Conservation (phyloP, 2,329 filamentous ascomycete species). For the Tolypocladium tundrense region DNA sequence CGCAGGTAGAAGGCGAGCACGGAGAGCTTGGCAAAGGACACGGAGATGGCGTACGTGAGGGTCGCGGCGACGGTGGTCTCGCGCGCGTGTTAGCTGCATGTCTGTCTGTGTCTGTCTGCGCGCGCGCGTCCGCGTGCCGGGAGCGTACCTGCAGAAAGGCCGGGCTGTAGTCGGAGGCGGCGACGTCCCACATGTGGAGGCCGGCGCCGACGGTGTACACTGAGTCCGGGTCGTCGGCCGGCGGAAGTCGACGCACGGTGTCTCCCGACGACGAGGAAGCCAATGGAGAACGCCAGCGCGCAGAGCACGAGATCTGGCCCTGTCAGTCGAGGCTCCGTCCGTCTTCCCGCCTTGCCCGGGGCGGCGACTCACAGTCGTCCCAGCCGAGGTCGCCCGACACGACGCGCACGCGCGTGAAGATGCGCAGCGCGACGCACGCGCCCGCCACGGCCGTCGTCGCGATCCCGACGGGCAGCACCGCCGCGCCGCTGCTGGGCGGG, state of each 20-base stretch:
- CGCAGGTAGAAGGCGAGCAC: slow-evolving; percentile 29
- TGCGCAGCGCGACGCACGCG: slow-evolving; percentile 11
- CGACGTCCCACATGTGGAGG: slow-evolving; percentile 18
- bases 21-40: slow-evolving; percentile 3
- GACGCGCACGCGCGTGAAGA: slow-evolving; percentile 17
- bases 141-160: slow-evolving; percentile 12
- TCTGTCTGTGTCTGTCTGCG: too few species aligned
- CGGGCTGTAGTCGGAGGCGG: slow-evolving; percentile 9
- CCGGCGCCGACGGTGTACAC: slow-evolving; percentile 14
- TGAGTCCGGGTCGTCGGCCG: too few species aligned
- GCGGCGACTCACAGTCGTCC: slow-evolving; percentile 15
- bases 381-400: slow-evolving; percentile 14
- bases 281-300: slow-evolving; percentile 12
- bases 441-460: slow-evolving; percentile 12
- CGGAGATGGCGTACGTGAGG: slow-evolving; percentile 21
- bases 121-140: too few species aligned
- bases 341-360: too few species aligned
- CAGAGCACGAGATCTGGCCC: slow-evolving; percentile 9
- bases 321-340: not conserved
- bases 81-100: not conserved
- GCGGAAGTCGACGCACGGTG: slow-evolving; percentile 9
- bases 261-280: slow-evolving; percentile 12
- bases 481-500: slow-evolving; percentile 11
- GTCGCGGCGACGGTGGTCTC: slow-evolving; percentile 25
- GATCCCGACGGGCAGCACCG: slow-evolving; percentile 12